These are phyloP conservation scores for Aureobasidium uvarum DNA, from an alignment of 2,329 filamentous ascomycete genomes.

Conservation along the genomic window DNA sequence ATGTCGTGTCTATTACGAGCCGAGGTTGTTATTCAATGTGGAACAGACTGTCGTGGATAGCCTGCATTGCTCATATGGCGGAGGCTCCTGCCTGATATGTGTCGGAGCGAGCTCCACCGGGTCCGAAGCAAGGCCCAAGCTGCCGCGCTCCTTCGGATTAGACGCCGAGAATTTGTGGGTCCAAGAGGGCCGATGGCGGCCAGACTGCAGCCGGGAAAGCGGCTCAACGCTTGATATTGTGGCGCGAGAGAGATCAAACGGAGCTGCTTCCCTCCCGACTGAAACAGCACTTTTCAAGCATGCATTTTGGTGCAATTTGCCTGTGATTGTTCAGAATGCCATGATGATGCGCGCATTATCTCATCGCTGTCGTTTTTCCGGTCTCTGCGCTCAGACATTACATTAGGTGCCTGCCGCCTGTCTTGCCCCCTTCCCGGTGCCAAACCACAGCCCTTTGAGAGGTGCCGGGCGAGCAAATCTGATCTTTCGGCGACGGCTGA, in stretches of 20 bases:
- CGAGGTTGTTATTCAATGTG: neutral
- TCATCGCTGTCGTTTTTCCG: neutral
- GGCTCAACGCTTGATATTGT: constrained; percentile 12
- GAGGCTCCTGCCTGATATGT: neutral
- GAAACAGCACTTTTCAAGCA: neutral
- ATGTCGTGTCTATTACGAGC: neutral
- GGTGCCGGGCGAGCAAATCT: neutral
- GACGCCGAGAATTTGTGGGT: neutral
- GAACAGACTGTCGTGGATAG: neutral
- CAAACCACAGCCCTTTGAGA: neutral
- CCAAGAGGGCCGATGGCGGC: neutral
- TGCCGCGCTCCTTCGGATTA: neutral
- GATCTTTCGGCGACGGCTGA: constrained; percentile 5
- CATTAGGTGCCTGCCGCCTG: constrained; percentile 11
- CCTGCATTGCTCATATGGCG: no score
- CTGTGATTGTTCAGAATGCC: neutral
- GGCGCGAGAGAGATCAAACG: neutral
- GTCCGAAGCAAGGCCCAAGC: neutral
- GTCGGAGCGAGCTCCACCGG: neutral
- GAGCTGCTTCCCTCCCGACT: constrained; percentile 10
- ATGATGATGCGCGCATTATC: constrained; percentile 5
- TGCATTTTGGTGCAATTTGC: neutral
- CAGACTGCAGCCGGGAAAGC: constrained; percentile 1
- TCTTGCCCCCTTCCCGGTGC: neutral
- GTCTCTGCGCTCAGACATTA: neutral